Base-by-base conservation (phyloP, 2,329 filamentous ascomycete genomes). In the Mycosphaerelloides madeirae region DNA sequence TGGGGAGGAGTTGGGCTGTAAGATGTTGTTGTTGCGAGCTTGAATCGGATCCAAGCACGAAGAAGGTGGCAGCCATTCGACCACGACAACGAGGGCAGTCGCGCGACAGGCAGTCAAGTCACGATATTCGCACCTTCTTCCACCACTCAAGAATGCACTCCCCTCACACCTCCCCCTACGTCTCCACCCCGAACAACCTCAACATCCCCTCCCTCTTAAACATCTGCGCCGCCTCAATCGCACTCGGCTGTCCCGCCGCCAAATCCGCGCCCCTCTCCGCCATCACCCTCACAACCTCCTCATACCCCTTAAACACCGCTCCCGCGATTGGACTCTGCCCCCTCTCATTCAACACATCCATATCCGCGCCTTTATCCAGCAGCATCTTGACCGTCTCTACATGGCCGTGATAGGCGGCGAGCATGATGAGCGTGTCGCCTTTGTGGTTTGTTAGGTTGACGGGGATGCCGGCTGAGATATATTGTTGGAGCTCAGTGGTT, bases 371-470 rank as follows among this genome's bases (percentile, higher is more conserved):
- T 46, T 79, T 71, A 20, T 76, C 68, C 1, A 87, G 63, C 9
- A 87, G 72, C 46, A 84, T 69, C 36, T 68, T 70, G 19, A 83
- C 80, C 0, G 84, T 73, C 0, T 76, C 70, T 1, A 75, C 71
- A 43, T 86, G 80, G 9, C 83, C 83, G 53, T 86, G 76, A 56
- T 87, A 87, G 0, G 82, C 75, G 0, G 83, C 79, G 1, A 88
- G 75, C 84, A 88, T 88, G 47, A 87, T 69, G 48, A 87, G 65
- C n/a, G 78, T 85, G 61, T 88, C 83, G 38, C 84, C 84, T 52
- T 84, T 83, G 38, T 83, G 76, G 56, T 87, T 87, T 16, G 82
- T 85, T 63, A 87, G 70, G 56, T 86, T 87, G 1, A 77, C 70
- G 0, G 83, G 83, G 19, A 87, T 68, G 1, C 84, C 83, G 2